Evolutionary conservation across 2,329 filamentous ascomycete species (phyloP).

Genomic region (Raffaelea deltoideospora): DNA sequence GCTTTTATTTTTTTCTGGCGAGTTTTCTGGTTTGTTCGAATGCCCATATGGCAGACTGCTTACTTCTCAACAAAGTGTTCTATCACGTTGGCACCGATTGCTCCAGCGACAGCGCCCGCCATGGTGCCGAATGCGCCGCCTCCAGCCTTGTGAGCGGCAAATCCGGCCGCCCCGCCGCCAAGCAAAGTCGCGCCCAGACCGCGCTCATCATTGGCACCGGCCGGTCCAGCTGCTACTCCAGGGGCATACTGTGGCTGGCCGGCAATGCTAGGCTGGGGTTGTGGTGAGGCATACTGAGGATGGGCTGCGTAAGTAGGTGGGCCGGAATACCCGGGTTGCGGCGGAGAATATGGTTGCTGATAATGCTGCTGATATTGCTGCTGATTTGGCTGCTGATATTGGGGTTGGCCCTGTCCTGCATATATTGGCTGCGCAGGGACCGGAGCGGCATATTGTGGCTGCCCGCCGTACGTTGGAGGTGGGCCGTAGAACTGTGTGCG

Average conservation of each 20-base stretch:
- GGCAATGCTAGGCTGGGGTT: not conserved
- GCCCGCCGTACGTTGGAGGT: too few species aligned
- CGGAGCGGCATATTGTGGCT: too few species aligned
- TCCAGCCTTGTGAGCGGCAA: constrained; percentile 36
- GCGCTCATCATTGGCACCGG: constrained; percentile 28
- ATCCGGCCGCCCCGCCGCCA: constrained; percentile 38
- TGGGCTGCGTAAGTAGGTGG: constrained; percentile 3
- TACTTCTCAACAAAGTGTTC: constrained; percentile 20
- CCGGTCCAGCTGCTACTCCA: constrained; percentile 9
- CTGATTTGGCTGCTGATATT: too few species aligned
- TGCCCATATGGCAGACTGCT: not conserved
- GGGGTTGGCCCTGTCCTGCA: too few species aligned
- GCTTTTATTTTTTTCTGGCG: too few species aligned
- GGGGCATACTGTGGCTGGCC: constrained; percentile 5
- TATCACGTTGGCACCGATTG: constrained; percentile 37
- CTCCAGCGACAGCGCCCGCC: constrained; percentile 34
- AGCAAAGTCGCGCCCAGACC: constrained; percentile 38
- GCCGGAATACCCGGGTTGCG: constrained; percentile 13
- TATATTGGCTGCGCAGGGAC: too few species aligned
- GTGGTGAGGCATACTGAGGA: constrained; percentile 7
- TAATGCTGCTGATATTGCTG: too few species aligned
- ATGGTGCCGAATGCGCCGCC: constrained; percentile 35
- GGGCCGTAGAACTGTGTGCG: too few species aligned
- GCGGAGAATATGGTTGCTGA: too few species aligned
- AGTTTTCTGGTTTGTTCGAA: too few species aligned